Base-by-base conservation (phyloP, 225 moss, liverwort and hornwort species). In the Asterella californica region DNA sequence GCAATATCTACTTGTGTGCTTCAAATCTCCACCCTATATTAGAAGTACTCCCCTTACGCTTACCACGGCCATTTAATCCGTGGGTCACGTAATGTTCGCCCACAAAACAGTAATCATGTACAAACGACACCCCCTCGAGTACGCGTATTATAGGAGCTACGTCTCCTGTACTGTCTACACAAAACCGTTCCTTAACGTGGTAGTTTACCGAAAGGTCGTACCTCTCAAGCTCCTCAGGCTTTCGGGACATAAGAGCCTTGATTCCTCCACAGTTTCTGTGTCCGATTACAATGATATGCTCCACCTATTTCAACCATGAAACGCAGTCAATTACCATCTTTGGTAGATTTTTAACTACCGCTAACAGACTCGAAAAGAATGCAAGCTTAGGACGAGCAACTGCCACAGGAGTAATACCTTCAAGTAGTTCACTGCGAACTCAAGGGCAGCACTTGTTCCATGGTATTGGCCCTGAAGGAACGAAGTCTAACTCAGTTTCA, bases 251-350 rank as follows among this genome's bases (percentile, higher is more conserved):
- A 6, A 96, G 80, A 24, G 96, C 96, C 77, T 48, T 87, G 71
- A 96, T 94, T 64, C 96, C 96, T 75, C 96, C 96, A 83, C 96
- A 96, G 70, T 83, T 84, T 74, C 94, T 91, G 83, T 96, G 96
- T 48, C 96, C 96, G 83, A 92, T 91, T 34, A 96, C 91, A 64
- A 96, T 92, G 70, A 96, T 91, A 69, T 88, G 91, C 42, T 94
- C 92, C 62, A 96, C 95, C 93, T 95, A 89, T 22, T 37, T 27
- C 0, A 48, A 15, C 55, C 52, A 27, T 17, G 30, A 37, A 32
- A 63, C 71, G 24, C 36, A 17, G 12, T 57, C 0, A 47, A 25
- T 30, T 33, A 65, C 64, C 12, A 65, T 65, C 8, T 65, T 4
- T 15, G 12, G 25, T 27, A 11, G 10, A 11, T 1, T 15, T 65